phyloP scores from a whole-genome alignment of 1,284 basidiomycete genomes.

The Rhodotorula sp. region DNA sequence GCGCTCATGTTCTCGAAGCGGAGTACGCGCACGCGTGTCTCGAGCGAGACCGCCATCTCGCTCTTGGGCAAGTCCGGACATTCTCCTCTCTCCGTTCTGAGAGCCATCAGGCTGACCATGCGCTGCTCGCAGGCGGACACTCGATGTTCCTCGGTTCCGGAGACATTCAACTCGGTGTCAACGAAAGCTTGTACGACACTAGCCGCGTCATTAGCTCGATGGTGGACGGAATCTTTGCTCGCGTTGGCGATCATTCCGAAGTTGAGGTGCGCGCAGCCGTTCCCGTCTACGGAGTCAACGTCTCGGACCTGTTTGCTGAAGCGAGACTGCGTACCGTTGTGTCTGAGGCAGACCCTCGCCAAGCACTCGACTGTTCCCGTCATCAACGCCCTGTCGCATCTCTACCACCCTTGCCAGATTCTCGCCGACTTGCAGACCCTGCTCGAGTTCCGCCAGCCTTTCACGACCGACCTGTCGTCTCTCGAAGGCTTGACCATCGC shows the following conservation, averaged over 20 bases:
- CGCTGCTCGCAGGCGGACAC: conserved; percentile 58
- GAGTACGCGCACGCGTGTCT: conserved; percentile 85
- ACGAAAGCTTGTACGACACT: conserved; percentile 82
- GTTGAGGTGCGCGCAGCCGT: conserved; percentile 66
- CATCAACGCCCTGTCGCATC: conserved; percentile 88
- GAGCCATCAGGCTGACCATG: neutral
- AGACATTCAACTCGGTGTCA: conserved; percentile 95
- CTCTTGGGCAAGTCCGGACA: conserved; percentile 60
- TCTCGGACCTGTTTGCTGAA: neutral
- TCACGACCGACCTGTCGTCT: conserved; percentile 46
- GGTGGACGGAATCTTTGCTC: conserved; percentile 95
- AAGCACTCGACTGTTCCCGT: conserved; percentile 87
- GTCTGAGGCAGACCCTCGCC: conserved; percentile 67
- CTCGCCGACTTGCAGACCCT: conserved; percentile 91
- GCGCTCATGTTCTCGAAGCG: conserved; percentile 91
- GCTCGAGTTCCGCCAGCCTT: conserved; percentile 59
- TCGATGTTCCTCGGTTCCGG: conserved; percentile 85
- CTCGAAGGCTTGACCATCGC: conserved; percentile 67
- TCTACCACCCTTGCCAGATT: conserved; percentile 96
- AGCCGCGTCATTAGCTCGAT: conserved; percentile 81
- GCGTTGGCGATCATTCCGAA: conserved; percentile 86
- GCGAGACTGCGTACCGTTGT: neutral
- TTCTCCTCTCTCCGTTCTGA: neutral
- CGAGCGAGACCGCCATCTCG: conserved; percentile 74
- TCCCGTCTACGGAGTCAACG: neutral